Evolutionary conservation across 1,139 yeast species (phyloP), one percentile per base, ranked within the genome.

Genomic region (Kodamaea sp.): DNA sequence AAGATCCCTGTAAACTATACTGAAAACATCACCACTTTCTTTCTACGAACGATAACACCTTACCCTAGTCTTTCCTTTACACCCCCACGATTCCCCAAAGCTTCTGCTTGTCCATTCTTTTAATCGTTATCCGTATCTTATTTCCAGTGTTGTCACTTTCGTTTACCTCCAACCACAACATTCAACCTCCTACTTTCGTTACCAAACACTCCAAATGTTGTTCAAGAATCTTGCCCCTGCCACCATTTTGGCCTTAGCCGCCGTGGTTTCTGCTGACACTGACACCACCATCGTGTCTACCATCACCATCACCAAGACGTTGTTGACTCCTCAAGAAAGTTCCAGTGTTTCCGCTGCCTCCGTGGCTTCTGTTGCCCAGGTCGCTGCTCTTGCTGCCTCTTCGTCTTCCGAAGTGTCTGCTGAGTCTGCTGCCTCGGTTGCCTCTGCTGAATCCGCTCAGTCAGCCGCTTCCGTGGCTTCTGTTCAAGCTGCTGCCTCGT

Each of bases 281-380:
- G 69, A 70, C 31, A 71, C 77, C 38, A 73, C 79, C 29, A 50
- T 68, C 28, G 48, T 57, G 15, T 54, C 66, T 28, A 69, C 75
- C 26, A 49, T 70, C 39, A 69, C 74, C 32, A 48, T 67, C 47
- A 70, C 76, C 45, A 59, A 55, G 37, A 70, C 76, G 24, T 48
- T 68, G 42, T 65, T 64, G 55, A 61, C 71, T 33, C 74, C 73
- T 27, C 57, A 60, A 45, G 69, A 68, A 49, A 66, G 64, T 18
- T 47, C 60, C 32, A 57, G 67, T 31, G 29, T 62, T 9, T 30
- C 37, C 40, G 28, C 49, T 42, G 47, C 54, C 18, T 35, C 51
- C 12, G 51, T 46, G 10, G 49, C 55, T 9, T 31, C 46, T 4
- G 52, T 42, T 10, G 45, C 50, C 7, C 41, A 46, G 12, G 47